phyloP scores from a whole-genome alignment of 345 rosid genomes.

The Melastoma malabathricum region DNA sequence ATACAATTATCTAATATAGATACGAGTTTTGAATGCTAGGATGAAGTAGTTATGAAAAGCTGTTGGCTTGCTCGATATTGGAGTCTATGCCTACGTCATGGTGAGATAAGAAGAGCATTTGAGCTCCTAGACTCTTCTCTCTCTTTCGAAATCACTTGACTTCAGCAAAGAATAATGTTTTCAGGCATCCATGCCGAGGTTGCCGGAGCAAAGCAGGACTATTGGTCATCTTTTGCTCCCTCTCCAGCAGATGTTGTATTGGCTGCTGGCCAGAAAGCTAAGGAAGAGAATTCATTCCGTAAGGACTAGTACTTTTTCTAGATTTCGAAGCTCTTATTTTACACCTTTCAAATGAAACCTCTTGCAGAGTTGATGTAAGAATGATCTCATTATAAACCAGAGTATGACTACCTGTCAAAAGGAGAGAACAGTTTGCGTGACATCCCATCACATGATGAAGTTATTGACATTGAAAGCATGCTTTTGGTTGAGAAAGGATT shows the following conservation, averaged over 20 bases:
- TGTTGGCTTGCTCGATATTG: constrained; percentile 99
- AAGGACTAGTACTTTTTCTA: constrained; percentile 4
- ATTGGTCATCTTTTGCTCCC: constrained; percentile 94
- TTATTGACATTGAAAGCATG: constrained; percentile 67
- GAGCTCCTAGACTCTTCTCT: neutral
- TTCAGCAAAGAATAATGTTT: neutral
- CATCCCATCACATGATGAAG: constrained; percentile 37
- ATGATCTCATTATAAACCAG: constrained; percentile 23
- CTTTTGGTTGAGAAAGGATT: constrained; percentile 77
- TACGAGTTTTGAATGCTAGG: constrained; percentile 48
- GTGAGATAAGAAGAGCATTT: constrained; percentile 19
- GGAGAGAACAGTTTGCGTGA: constrained; percentile 29
- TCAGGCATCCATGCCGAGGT: constrained; percentile 73
- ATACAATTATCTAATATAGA: constrained; percentile 9
- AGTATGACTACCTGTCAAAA: constrained; percentile 21
- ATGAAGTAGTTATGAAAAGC: constrained; percentile 91
- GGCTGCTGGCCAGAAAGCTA: constrained; percentile 64
- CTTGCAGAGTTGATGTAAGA: constrained; percentile 7
- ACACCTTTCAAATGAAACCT: neutral
- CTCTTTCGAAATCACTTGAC: neutral
- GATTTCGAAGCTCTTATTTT: neutral
- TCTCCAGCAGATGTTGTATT: constrained; percentile 62
- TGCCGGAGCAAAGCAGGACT: constrained; percentile 49
- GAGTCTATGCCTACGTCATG: constrained; percentile 67
- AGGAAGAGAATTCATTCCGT: constrained; percentile 30